Base-by-base conservation (phyloP, 768 basidiomycete species). In the Phlebiopsis gigantea region DNA sequence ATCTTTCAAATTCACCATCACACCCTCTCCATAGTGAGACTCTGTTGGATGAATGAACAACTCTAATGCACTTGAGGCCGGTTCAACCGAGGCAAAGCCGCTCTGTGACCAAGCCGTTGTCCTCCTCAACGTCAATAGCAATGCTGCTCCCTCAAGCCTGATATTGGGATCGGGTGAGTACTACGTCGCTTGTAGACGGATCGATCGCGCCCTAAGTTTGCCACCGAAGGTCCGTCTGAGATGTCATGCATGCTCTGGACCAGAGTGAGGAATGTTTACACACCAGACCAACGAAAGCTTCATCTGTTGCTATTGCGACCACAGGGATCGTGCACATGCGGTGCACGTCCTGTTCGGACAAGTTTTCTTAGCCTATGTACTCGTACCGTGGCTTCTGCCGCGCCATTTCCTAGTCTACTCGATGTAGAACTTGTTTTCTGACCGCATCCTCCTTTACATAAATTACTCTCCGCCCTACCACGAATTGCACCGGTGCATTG, bases 271-370 rank as follows among this genome's bases (percentile, higher is more conserved):
- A 17, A 10, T 39, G 34, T 17, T 14, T 17, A 39, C n/a, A n/a
- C n/a, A 45, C 53, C 45, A 29, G 19, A 46, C n/a, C 12, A 19
- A 26, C 39, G 39, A n/a, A 12, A 39, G 34, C 34, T 39, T 19
- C 58, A 58, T 58, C 54, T 55, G 59, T 51, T 43, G 49, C 62
- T 47, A 59, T 59, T 58, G 51, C 59, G 26, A 39, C 17, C 31
- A 34, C 42, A 19, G 19, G 45, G 5, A 21, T 24, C 22, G 30
- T 1, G 15, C 24, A 5, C 30, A 25, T 19, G 31, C n/a, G 34
- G 24, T 51, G n/a, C 29, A 14, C 17, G 34, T 12, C 12, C 12
- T 3, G 31, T 34, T 14, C 12, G 34, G 2, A 9, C 34, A 12
- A 14, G 17, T 17, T 9, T 39, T 39, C 12, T 39, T 39, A 39